Evolutionary conservation across 805 yeast genomes (phyloP), one percentile per base, ranked within the genome.

Genomic region (Ogataea methanolica): DNA sequence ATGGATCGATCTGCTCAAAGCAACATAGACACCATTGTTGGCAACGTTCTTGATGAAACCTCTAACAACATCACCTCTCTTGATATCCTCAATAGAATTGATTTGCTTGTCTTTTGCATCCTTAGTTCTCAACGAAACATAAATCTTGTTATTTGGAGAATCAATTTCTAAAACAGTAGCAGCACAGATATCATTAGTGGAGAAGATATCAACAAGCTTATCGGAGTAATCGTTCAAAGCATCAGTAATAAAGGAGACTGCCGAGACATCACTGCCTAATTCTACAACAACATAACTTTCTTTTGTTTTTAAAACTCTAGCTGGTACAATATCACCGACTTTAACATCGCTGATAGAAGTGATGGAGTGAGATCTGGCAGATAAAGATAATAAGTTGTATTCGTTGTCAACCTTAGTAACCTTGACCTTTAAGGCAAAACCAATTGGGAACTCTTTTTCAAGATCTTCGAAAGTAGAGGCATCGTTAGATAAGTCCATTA

Each of bases 31-130:
- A 63, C 96, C 96, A 48, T 81, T 77, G 55, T 85, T 83, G 14
- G 86, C 78, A 42, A 90, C 76, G 51, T 81, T 81, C 60, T 82
- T 85, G 45, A 92, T 79, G 54, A 83, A 85, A n/a, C 96, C 98
- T 54, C 82, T 78, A 39, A 91, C 82, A 58, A 88, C 74, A 49
- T 81, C 84, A 37, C 96, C 96, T 46, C 78, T 74, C 42, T 71
- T 68, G 49, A 90, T 60, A 53, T 86, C 91, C 5, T 71, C 62
- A 36, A 72, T 60, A 2, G 80, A 62, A 8, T 59, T 59, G 38
- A 86, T 74, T 6, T 66, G 58, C 56, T 73, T 79, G 56, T 83
- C 85, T 45, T 67, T 71, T 12, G 82, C 73, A n/a, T 66, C 65
- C 6, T 63, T 60, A 16, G 79, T 69, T 54, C 96, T 76, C 52